Percentiles rank a stretch among this genome's conserved stretches.
phyloP scores from a whole-genome alignment of 2,329 filamentous ascomycete species.

The Hypoxylon sp. region DNA sequence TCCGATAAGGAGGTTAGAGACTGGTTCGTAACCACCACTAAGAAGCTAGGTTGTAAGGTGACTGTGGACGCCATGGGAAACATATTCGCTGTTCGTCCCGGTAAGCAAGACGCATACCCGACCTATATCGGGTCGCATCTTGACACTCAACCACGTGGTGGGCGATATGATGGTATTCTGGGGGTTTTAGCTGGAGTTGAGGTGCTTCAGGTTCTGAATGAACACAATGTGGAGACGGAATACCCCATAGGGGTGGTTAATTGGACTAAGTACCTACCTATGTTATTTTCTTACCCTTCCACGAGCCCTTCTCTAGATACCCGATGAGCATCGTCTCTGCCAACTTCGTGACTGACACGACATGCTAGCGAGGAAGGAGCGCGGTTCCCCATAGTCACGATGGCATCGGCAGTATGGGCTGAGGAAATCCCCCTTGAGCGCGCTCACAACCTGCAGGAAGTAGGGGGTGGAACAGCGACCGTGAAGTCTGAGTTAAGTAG shows the following conservation, averaged over 20 bases:
- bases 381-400: slow-evolving; percentile 1
- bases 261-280: slow-evolving; percentile 1
- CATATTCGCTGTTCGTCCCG: slow-evolving; percentile 5
- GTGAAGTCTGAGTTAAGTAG: not conserved
- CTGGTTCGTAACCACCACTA: slow-evolving; percentile 3
- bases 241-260: not conserved
- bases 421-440: not conserved
- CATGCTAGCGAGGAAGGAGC: not conserved
- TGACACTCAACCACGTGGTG: slow-evolving; percentile 1
- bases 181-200: slow-evolving; percentile 2
- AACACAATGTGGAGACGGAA: not conserved
- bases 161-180: slow-evolving; percentile 2
- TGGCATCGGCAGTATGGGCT: slow-evolving; percentile 5
- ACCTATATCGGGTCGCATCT: not conserved
- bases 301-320: not conserved
- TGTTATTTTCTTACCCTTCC: not conserved
- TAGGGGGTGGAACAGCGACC: not conserved
- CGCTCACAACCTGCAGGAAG: not conserved
- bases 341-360: not conserved
- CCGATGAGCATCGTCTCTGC: not conserved
- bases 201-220: slow-evolving; percentile 1
- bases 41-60: slow-evolving; percentile 4
- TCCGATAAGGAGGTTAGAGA: slow-evolving; percentile 4
- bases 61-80: slow-evolving; percentile 7
- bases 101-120: not conserved